Conservation (phyloP, 768 basidiomycete genomes). For the Sporobolomyces pararoseus region DNA sequence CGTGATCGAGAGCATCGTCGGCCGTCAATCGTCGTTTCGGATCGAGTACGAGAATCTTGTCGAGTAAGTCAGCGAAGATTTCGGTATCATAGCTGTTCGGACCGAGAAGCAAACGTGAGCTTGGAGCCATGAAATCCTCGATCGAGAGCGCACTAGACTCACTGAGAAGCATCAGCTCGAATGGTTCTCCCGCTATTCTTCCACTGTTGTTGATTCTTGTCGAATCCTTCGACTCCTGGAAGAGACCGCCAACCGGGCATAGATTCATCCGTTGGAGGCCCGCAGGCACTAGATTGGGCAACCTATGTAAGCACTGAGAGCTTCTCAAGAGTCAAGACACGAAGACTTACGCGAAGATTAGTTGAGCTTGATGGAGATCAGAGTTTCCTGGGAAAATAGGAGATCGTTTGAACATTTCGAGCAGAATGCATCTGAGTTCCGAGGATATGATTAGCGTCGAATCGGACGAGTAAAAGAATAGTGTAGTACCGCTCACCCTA, state of each 20-base stretch:
- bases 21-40: slow-evolving; percentile 81
- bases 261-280: slow-evolving; percentile 59
- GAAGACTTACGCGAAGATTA: slow-evolving; percentile 62
- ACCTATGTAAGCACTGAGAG: too few species aligned
- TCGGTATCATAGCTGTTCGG: slow-evolving; percentile 16
- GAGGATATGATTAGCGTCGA: background rate
- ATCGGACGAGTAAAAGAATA: background rate
- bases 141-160: background rate
- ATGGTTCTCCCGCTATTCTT: background rate
- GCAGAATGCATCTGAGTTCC: slow-evolving; percentile 79
- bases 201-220: slow-evolving; percentile 2
- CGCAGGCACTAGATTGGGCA: slow-evolving; percentile 52
- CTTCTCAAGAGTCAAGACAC: too few species aligned
- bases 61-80: slow-evolving; percentile 65
- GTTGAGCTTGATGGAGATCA: slow-evolving; percentile 85
- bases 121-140: background rate
- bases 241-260: slow-evolving; percentile 51
- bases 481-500: slow-evolving; percentile 62
- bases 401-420: slow-evolving; percentile 84
- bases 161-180: slow-evolving; percentile 8
- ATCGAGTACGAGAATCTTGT: slow-evolving; percentile 75
- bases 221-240: slow-evolving; percentile 49
- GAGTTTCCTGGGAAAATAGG: slow-evolving; percentile 83
- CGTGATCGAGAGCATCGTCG: slow-evolving; percentile 77
- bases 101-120: background rate